Conservation (phyloP, 2,329 filamentous ascomycete genomes). For the Neofusicoccum kwambonambiense region DNA sequence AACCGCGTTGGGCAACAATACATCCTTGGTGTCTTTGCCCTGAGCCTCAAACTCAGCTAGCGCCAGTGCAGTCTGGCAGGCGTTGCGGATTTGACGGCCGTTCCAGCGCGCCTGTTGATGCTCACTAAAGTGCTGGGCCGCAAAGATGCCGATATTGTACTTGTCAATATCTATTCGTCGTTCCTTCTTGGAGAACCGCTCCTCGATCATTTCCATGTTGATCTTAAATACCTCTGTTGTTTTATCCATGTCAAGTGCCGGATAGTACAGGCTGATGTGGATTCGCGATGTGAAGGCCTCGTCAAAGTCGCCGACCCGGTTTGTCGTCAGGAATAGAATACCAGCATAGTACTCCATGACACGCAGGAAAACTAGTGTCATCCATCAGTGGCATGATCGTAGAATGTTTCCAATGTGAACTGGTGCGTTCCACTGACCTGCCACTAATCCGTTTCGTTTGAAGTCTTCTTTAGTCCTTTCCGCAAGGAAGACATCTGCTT, state of each 20-base stretch:
- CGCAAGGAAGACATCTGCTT: constrained; percentile 58
- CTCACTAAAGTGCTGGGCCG: neutral
- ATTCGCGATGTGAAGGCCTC: constrained; percentile 20
- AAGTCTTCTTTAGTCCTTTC: constrained; percentile 79
- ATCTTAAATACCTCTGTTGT: constrained; percentile 17
- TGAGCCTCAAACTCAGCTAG: constrained; percentile 17
- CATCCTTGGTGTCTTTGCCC: no score
- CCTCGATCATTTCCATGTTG: constrained; percentile 16
- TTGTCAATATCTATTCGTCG: neutral
- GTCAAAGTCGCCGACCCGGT: constrained; percentile 19
- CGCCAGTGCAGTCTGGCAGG: constrained; percentile 10
- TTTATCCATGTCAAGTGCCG: neutral
- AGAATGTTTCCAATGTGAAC: no score
- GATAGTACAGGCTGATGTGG: constrained; percentile 21
- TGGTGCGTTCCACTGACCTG: constrained; percentile 39
- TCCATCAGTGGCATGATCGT: no score
- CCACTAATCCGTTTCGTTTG: constrained; percentile 80
- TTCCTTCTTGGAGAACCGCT: no score
- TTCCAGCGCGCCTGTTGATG: constrained; percentile 15
- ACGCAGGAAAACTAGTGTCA: constrained; percentile 23
- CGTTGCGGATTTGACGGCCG: constrained; percentile 6
- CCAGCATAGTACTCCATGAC: constrained; percentile 40
- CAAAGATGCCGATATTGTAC: neutral
- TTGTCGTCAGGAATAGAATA: constrained; percentile 19
- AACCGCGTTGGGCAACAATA: no score